Evolutionary conservation across 208 protist genomes (phyloP), one percentile per base, ranked within the genome.

Genomic region (Leishmania arabica): DNA sequence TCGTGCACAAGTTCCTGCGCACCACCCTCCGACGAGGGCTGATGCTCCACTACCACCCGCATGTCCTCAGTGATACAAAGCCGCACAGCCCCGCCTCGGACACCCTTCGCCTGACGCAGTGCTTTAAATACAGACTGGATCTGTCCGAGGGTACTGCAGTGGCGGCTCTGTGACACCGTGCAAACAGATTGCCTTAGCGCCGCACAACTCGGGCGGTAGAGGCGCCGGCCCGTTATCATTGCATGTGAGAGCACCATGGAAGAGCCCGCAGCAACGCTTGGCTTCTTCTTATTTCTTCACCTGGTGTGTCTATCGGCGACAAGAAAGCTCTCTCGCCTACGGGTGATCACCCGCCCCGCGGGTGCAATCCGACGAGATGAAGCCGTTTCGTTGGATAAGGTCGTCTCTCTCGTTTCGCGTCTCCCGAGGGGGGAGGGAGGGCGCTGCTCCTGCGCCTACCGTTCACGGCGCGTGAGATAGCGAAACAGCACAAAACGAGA

Each of bases 11-110:
- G 9, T 54, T 71, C 7, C 9, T 40, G 70, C 31, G 56, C n/a
- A 13, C 40, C 40, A 37, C 60, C 27, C 4, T 58, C 47, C 11
- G 53, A 78, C 3, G 60, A n/a, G 0, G n/a, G 40, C 42, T 53
- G 73, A 58, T 78, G 77, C 53, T 85, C 81, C 1, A 71, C 81
- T 21, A 69, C n/a, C 17, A 86, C 74, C 0, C 56, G 82, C 70
- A 86, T 66, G 31, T 86, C 82, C 27, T 86, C 82, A 4, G 71
- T 79, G n/a, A 86, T 77, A 74, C 78, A 80, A 13, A 86, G 66
- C 56, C 80, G 73, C 71, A 86, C 7, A 2, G 56, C n/a, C 0
- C 78, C 78, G 3, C 74, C 66, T 34, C 11, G 24, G 31, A 86
- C 53, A 60, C 51, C 37, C 45, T 79, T 54, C 3, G 51, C 47